phyloP scores from a whole-genome alignment of 768 basidiomycete species.

The Auriscalpium vulgare region DNA sequence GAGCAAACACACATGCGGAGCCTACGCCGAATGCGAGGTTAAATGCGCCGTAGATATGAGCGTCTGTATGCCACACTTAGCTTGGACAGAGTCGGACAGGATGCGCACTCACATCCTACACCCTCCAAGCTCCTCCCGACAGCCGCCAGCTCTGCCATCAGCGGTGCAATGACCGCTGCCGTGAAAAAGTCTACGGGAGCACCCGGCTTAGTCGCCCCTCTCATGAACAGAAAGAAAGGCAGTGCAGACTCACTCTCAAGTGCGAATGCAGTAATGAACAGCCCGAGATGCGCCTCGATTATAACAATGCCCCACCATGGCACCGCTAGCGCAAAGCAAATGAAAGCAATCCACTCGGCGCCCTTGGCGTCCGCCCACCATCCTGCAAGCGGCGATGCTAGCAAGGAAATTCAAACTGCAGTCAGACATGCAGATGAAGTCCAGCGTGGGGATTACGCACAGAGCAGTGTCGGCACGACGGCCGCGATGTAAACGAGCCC shows the following conservation, averaged over 20 bases:
- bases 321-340: slow-evolving; percentile 41
- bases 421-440: background rate
- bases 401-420: background rate
- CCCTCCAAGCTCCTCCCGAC: slow-evolving; percentile 50
- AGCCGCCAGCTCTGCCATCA: slow-evolving; percentile 60
- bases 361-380: slow-evolving; percentile 49
- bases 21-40: slow-evolving; percentile 67
- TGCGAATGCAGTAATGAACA: slow-evolving; percentile 43
- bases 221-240: too few relatives aligned
- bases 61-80: slow-evolving; percentile 35
- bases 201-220: background rate
- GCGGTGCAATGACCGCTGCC: slow-evolving; percentile 49
- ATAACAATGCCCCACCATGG: slow-evolving; percentile 60
- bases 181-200: slow-evolving; percentile 46
- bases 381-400: slow-evolving; percentile 56
- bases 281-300: slow-evolving; percentile 35
- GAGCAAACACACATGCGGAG: slow-evolving; percentile 38
- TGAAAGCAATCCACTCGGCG: slow-evolving; percentile 43
- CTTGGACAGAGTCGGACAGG: background rate
- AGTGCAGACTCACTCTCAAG: slow-evolving; percentile 37
- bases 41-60: slow-evolving; percentile 67
- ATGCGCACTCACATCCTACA: slow-evolving; percentile 49
- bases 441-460: slow-evolving; percentile 31
- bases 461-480: slow-evolving; percentile 56
- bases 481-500: slow-evolving; percentile 64